phyloP scores from a whole-genome alignment of 768 basidiomycete genomes.

The Lentinula guzmanii region DNA sequence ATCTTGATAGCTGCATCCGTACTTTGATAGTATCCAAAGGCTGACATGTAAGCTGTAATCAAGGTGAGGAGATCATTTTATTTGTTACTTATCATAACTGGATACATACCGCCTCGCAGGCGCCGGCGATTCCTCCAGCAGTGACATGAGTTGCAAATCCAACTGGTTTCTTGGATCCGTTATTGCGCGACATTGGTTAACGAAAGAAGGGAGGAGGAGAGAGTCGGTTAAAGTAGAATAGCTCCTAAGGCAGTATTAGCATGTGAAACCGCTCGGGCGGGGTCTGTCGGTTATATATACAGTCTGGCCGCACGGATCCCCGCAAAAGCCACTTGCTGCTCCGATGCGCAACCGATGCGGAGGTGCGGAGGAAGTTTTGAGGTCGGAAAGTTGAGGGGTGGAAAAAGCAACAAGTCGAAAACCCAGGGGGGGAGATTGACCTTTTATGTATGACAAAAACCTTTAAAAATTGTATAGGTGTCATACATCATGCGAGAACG shows the following conservation, averaged over 20 bases:
- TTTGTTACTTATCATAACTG: not conserved
- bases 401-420: not conserved
- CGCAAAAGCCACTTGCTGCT: not conserved
- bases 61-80: not conserved
- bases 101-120: constrained; percentile 78
- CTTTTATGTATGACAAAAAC: not conserved
- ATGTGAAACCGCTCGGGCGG: constrained; percentile 1
- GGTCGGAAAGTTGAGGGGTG: not conserved
- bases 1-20: constrained; percentile 96
- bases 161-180: constrained; percentile 65
- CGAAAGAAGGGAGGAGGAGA: not conserved
- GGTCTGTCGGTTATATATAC: not conserved
- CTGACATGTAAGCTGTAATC: constrained; percentile 66
- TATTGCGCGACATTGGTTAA: constrained; percentile 39
- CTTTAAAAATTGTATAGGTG: not conserved
- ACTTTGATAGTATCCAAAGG: constrained; percentile 99
- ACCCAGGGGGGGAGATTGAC: not conserved
- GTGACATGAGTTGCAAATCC: constrained; percentile 87
- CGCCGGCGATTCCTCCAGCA: constrained; percentile 92
- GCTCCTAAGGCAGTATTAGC: not conserved
- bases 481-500: not conserved
- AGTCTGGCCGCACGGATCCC: not conserved
- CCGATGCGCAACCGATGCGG: not conserved
- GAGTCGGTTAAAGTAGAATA: not conserved
- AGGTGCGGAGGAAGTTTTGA: not conserved